Conservation (phyloP, 2,329 filamentous ascomycete genomes). For the Hypocrella siamensis region DNA sequence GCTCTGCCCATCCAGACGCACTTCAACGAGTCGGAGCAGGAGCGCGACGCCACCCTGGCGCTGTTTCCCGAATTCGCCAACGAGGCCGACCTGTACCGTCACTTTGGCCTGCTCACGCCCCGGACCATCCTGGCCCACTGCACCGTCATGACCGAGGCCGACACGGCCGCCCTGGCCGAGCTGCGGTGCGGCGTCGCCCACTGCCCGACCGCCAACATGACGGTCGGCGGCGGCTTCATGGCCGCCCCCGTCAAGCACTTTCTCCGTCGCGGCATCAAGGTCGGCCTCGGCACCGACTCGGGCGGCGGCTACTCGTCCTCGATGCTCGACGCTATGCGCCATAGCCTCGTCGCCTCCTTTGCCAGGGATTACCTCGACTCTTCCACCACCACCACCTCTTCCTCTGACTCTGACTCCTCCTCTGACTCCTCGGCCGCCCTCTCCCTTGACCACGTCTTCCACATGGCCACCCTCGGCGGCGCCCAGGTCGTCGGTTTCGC, state of each 20-base stretch:
- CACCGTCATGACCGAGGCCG: slow-evolving; percentile 42
- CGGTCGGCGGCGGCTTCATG: slow-evolving; percentile 46
- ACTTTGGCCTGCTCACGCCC: slow-evolving; percentile 35
- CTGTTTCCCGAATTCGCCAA: slow-evolving; percentile 40
- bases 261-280: slow-evolving; percentile 40
- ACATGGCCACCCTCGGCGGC: slow-evolving; percentile 45
- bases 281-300: slow-evolving; percentile 51
- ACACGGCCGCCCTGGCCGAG: slow-evolving; percentile 29
- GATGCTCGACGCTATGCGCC: slow-evolving; percentile 42
- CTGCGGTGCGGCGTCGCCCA: slow-evolving; percentile 45
- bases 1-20: slow-evolving; percentile 47
- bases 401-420: slow-evolving; percentile 19
- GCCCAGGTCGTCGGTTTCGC: slow-evolving; percentile 41
- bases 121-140: slow-evolving; percentile 51
- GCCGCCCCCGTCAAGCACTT: slow-evolving; percentile 43
- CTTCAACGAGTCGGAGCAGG: slow-evolving; percentile 48
- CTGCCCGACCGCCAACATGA: slow-evolving; percentile 50
- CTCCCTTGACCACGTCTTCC: slow-evolving; percentile 36
- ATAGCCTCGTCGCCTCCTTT: slow-evolving; percentile 39
- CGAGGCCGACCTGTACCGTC: slow-evolving; percentile 44
- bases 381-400: slow-evolving; percentile 21
- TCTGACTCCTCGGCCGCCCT: slow-evolving; percentile 23
- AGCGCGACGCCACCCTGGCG: slow-evolving; percentile 35
- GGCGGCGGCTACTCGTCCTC: slow-evolving; percentile 46
- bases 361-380: slow-evolving; percentile 25